Evolutionary conservation across 768 basidiomycete species (phyloP).

Genomic region (Tephrocybe rancida): DNA sequence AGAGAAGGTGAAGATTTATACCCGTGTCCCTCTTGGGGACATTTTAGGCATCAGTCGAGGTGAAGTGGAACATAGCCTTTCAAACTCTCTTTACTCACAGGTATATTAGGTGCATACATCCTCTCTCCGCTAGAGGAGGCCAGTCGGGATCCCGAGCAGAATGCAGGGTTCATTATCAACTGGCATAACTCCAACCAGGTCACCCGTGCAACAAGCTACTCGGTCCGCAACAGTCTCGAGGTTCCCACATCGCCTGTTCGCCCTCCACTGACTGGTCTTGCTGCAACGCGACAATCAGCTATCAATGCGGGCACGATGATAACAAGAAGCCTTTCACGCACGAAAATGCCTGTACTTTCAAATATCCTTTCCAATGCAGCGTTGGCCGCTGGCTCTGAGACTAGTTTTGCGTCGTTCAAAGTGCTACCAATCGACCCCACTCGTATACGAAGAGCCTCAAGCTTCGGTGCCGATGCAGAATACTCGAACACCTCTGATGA

Average conservation of each 20-base stretch:
- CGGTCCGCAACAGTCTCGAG: conserved; percentile 70
- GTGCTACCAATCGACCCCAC: conserved; percentile 74
- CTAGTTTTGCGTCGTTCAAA: conserved; percentile 75
- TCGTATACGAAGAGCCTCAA: conserved; percentile 47
- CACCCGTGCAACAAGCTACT: conserved; percentile 84
- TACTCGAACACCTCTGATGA: conserved; percentile 65
- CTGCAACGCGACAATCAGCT: conserved; percentile 14
- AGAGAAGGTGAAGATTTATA: conserved; percentile 90
- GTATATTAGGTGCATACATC: conserved; percentile 85
- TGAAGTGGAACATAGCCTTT: conserved; percentile 23
- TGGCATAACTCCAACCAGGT: conserved; percentile 75
- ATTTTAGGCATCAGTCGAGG: conserved; percentile 82
- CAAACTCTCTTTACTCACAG: not conserved
- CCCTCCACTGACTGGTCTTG: conserved; percentile 16
- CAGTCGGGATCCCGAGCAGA: conserved; percentile 85
- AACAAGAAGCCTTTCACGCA: conserved; percentile 14
- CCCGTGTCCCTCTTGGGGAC: conserved; percentile 84
- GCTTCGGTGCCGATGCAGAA: conserved; percentile 38
- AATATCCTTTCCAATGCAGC: conserved; percentile 36
- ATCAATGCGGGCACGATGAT: conserved; percentile 11
- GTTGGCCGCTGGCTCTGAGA: conserved; percentile 32
- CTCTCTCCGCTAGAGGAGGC: conserved; percentile 92
- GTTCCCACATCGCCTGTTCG: conserved; percentile 17
- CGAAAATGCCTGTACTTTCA: conserved; percentile 30
- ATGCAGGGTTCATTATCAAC: conserved; percentile 84